Evolutionary conservation across 2,329 filamentous ascomycete genomes (phyloP).

Genomic region (Fusarium albosuccineum): DNA sequence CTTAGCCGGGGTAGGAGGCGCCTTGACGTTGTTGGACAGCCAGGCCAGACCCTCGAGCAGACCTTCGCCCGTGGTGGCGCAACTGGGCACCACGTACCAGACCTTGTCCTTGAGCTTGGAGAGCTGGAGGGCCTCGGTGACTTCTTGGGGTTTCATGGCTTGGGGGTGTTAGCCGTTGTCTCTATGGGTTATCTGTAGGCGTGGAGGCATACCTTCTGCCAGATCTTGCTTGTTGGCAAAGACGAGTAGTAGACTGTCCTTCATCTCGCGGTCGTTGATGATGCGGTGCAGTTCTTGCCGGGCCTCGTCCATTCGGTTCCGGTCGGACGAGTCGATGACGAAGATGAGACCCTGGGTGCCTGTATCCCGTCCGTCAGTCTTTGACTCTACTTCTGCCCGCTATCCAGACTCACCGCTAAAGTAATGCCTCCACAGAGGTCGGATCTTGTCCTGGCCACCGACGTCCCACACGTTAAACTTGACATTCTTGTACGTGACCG

Average conservation of each 20-base stretch:
- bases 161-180: slow-evolving; percentile 49
- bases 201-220: slow-evolving; percentile 70
- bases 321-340: slow-evolving; percentile 96
- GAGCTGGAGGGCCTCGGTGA: slow-evolving; percentile 82
- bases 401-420: slow-evolving; percentile 74
- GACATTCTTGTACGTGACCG: slow-evolving; percentile 98
- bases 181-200: too few relatives aligned
- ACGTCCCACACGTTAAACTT: slow-evolving; percentile 99
- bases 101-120: slow-evolving; percentile 84
- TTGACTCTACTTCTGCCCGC: background rate
- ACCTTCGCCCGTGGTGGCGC: slow-evolving; percentile 84
- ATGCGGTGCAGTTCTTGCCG: slow-evolving; percentile 95
- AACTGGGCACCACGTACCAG: slow-evolving; percentile 88
- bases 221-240: slow-evolving; percentile 99
- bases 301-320: slow-evolving; percentile 91
- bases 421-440: slow-evolving; percentile 97
- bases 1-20: slow-evolving; percentile 67
- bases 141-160: slow-evolving; percentile 85
- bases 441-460: slow-evolving; percentile 98
- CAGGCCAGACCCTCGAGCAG: slow-evolving; percentile 85
- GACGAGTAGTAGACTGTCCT: slow-evolving; percentile 91
- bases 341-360: slow-evolving; percentile 98
- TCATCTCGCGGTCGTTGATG: slow-evolving; percentile 98
- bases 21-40: slow-evolving; percentile 88
- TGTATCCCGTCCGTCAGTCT: slow-evolving; percentile 53